These are phyloP conservation scores for Coelastrella sp. DNA, from an alignment of 139 green algal species.

Conservation along the genomic window DNA sequence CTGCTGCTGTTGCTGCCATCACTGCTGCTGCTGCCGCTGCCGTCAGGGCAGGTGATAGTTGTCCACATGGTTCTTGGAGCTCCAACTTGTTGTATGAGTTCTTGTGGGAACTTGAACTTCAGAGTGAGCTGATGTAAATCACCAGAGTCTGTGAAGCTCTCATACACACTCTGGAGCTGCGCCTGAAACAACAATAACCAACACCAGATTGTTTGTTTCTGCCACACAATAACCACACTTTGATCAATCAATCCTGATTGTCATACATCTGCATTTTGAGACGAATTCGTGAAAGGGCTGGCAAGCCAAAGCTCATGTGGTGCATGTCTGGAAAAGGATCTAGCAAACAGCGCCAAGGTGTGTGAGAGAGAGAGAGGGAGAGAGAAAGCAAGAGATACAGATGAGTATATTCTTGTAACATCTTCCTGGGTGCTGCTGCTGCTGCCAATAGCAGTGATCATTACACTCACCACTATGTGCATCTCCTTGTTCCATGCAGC, in stretches of 20 bases:
- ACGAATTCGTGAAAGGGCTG: too few species aligned
- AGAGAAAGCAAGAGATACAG: too few species aligned
- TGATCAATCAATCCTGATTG: too few species aligned
- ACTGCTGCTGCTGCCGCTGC: not conserved
- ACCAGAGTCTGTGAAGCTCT: not conserved
- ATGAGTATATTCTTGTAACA: too few species aligned
- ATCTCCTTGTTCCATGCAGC: constrained; percentile 17
- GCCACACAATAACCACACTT: too few species aligned
- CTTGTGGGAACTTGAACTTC: not conserved
- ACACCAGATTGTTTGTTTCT: not conserved
- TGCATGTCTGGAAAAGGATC: too few species aligned
- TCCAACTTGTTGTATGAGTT: constrained; percentile 28
- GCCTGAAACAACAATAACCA: constrained; percentile 12
- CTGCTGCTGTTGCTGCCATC: not conserved
- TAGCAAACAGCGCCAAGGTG: too few species aligned
- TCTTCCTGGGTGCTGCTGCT: too few species aligned
- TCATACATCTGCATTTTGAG: too few species aligned
- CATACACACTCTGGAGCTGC: not conserved
- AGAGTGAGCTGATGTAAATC: constrained; percentile 12
- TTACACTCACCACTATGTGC: constrained; percentile 6
- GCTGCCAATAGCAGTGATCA: not conserved
- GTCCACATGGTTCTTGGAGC: constrained; percentile 23
- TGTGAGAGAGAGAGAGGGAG: too few species aligned
- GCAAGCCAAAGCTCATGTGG: too few species aligned
- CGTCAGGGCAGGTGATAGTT: not conserved